Base-by-base conservation (phyloP, 2,329 filamentous ascomycete genomes). In the Cladosporium sphaerospermum region DNA sequence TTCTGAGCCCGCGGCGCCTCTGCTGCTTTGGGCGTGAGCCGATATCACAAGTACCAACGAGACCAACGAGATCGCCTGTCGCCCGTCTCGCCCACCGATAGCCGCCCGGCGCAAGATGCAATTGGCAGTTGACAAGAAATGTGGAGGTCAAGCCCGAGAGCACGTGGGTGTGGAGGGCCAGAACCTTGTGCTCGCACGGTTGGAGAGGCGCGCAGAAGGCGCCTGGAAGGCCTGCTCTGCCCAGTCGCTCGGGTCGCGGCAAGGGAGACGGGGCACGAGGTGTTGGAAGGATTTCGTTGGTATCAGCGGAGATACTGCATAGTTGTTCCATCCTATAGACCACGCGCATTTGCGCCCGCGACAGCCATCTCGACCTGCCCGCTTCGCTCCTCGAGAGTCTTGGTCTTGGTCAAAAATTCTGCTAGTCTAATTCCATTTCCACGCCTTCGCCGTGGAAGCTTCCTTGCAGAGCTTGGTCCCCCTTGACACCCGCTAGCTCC, bases 401-500 rank as follows among this genome's bases (percentile, higher is more conserved):
- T 28, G 23, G 23, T 28, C 23, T n/a, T 36, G 5, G 6, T 39
- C 36, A 14, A 13, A 14, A 14, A 39, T 8, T 14, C 36, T 39
- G 36, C 36, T 39, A 39, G 7, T 39, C 36, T 39, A 51, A 13
- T 14, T 19, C 33, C 51, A 53, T 53, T 41, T 53, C 51, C 36
- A 53, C 39, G 31, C 28, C 34, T 28, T 52, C 36, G 52, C 53
- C 57, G 34, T 45, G 36, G 13, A 59, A 59, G 9, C 39, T 31
- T 14, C 43, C 58, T 33, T 53, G 41, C 54, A 58, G 16, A 2
- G 54, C 51, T 31, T 45, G 53, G 14, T 54, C 52, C 19, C 60
- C 59, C n/a, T 32, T 53, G 52, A 61, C 53, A 5, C 47, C 52
- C 3, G 48, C 43, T 40, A 62, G 48, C 28, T 68, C 57, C 42